Evolutionary conservation across 495 filamentous ascomycete genomes (phyloP).

Genomic region (Barbatosphaeria neglecta): DNA sequence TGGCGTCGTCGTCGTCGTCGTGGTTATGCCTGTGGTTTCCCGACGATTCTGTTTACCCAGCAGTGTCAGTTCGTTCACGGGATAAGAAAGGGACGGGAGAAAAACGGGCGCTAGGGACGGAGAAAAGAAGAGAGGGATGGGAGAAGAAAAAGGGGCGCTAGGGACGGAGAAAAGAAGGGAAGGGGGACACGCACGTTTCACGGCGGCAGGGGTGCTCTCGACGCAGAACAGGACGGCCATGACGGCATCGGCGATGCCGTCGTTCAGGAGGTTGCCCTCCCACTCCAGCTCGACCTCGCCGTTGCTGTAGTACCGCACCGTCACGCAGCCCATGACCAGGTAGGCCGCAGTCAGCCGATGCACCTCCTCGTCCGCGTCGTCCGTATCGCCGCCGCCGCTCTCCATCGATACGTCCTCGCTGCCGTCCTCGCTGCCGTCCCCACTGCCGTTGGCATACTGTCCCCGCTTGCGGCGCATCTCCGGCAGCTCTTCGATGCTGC

Average conservation of each 20-base stretch:
- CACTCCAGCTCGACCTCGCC: constrained; percentile 86
- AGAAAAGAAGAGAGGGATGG: no score
- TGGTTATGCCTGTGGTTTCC: constrained; percentile 49
- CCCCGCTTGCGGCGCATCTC: constrained; percentile 20
- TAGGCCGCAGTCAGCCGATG: constrained; percentile 45
- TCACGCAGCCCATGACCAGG: constrained; percentile 83
- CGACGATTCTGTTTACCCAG: constrained; percentile 37
- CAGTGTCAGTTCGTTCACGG: no score
- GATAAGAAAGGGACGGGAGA: no score
- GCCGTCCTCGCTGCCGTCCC: constrained; percentile 42
- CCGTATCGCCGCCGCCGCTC: no score
- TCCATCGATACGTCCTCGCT: no score
- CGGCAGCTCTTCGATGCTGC: constrained; percentile 60
- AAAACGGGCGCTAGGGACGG: no score
- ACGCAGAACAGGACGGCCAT: constrained; percentile 81
- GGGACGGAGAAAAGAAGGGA: background rate
- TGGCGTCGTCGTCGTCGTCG: no score
- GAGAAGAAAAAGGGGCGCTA: no score
- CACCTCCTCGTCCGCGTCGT: constrained; percentile 48
- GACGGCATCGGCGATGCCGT: constrained; percentile 91
- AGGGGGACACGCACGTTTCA: constrained; percentile 57
- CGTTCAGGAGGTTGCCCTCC: constrained; percentile 97
- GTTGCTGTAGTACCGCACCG: constrained; percentile 53
- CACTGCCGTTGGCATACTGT: constrained; percentile 25
- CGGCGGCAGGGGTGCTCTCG: constrained; percentile 87